Conservation (phyloP, 257 asterid species). For the Avicennia marina region DNA sequence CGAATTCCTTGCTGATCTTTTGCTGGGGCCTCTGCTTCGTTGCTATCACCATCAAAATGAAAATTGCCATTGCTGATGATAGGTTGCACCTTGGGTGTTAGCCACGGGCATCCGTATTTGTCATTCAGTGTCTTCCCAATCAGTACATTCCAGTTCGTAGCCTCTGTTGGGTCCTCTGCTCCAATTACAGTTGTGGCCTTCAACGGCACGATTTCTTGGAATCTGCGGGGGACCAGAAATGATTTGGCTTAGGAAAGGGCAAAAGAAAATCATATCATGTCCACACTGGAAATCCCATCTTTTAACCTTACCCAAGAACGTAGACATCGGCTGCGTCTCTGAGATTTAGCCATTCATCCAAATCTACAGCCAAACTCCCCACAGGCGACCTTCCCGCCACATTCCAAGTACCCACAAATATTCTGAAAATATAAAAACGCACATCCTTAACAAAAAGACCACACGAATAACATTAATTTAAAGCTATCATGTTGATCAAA, state of each 20-base stretch:
- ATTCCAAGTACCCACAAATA: conserved; percentile 94
- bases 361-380: conserved; percentile 73
- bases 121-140: conserved; percentile 66
- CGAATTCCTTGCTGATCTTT: conserved; percentile 19
- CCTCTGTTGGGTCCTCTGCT: conserved; percentile 80
- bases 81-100: conserved; percentile 64
- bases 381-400: conserved; percentile 90
- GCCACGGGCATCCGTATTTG: conserved; percentile 71
- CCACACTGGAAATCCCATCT: no score
- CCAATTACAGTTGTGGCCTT: conserved; percentile 71
- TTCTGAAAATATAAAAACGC: conserved; percentile 36
- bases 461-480: background rate
- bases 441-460: background rate
- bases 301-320: conserved; percentile 73
- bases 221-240: conserved; percentile 39
- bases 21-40: conserved; percentile 11
- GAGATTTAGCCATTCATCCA: conserved; percentile 86
- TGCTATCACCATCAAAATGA: conserved; percentile 19
- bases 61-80: conserved; percentile 45
- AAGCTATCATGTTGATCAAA: background rate
- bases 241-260: background rate
- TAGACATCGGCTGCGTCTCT: conserved; percentile 78
- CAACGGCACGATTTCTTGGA: conserved; percentile 89
- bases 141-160: conserved; percentile 75
- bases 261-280: background rate